These are phyloP conservation scores for Termitomyces sp. DNA, from an alignment of 768 basidiomycete species.

Conservation along the genomic window DNA sequence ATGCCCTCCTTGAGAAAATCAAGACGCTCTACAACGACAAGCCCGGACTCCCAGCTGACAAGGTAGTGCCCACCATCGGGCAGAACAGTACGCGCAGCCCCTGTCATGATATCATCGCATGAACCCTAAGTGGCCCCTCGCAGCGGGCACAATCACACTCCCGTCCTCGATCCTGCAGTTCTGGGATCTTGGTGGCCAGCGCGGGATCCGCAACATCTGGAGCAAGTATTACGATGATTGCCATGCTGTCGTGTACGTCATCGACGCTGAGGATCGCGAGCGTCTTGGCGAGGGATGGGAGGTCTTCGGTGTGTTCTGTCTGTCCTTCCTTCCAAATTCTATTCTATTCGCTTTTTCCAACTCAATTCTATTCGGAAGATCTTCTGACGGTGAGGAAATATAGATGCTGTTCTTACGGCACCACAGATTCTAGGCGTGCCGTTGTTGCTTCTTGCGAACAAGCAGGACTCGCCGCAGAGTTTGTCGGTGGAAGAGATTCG, in stretches of 20 bases:
- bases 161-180: constrained; percentile 94
- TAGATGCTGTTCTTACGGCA: constrained; percentile 82
- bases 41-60: constrained; percentile 86
- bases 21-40: constrained; percentile 88
- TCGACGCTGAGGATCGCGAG: constrained; percentile 90
- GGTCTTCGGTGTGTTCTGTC: constrained; percentile 78
- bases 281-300: constrained; percentile 94
- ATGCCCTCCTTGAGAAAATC: constrained; percentile 91
- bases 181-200: constrained; percentile 96
- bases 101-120: neutral
- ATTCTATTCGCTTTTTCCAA: constrained; percentile 1
- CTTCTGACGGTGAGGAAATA: constrained; percentile 14
- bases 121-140: neutral
- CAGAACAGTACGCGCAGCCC: constrained; percentile 78
- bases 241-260: constrained; percentile 93
- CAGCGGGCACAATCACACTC: constrained; percentile 90
- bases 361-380: neutral
- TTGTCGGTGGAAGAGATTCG: constrained; percentile 89
- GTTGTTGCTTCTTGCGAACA: constrained; percentile 90
- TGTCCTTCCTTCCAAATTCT: neutral
- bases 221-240: constrained; percentile 93
- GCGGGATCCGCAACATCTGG: constrained; percentile 94
- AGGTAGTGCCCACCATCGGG: constrained; percentile 94
- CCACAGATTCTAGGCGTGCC: constrained; percentile 91
- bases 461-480: constrained; percentile 82